phyloP scores from a whole-genome alignment of 331 rosid species.

The Quercus tomentella region DNA sequence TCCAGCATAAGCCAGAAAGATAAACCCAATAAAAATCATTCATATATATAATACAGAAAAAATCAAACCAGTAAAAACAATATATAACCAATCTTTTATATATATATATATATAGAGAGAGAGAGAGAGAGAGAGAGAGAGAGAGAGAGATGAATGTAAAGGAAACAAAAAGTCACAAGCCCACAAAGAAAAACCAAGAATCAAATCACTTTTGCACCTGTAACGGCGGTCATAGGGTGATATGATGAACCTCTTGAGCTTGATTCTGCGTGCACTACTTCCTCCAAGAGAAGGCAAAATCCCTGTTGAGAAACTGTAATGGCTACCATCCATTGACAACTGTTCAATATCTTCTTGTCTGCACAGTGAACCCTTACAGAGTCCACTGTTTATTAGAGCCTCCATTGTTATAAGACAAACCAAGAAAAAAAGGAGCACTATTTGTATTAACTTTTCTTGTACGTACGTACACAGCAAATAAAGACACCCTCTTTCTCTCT shows the following conservation, averaged over 20 bases:
- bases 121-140: not conserved
- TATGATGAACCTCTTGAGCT: slow-evolving; percentile 37
- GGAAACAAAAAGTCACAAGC: not conserved
- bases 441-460: too few species aligned
- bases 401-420: slow-evolving; percentile 21
- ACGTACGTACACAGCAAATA: too few species aligned
- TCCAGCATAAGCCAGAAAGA: not conserved
- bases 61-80: not conserved
- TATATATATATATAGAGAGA: too few species aligned
- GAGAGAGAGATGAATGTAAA: not conserved
- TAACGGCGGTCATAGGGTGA: slow-evolving; percentile 81
- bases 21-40: not conserved
- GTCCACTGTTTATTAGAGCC: slow-evolving; percentile 4
- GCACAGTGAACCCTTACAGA: slow-evolving; percentile 42
- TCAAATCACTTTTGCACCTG: slow-evolving; percentile 40
- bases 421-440: too few species aligned
- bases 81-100: too few species aligned
- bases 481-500: too few species aligned
- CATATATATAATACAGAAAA: not conserved
- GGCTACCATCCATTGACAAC: slow-evolving; percentile 85
- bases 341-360: slow-evolving; percentile 63
- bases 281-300: slow-evolving; percentile 87
- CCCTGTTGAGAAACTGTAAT: slow-evolving; percentile 73
- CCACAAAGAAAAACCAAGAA: not conserved
- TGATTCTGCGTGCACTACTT: slow-evolving; percentile 61